phyloP scores from a whole-genome alignment of 345 rosid species.

The Rhodamnia argentea region DNA sequence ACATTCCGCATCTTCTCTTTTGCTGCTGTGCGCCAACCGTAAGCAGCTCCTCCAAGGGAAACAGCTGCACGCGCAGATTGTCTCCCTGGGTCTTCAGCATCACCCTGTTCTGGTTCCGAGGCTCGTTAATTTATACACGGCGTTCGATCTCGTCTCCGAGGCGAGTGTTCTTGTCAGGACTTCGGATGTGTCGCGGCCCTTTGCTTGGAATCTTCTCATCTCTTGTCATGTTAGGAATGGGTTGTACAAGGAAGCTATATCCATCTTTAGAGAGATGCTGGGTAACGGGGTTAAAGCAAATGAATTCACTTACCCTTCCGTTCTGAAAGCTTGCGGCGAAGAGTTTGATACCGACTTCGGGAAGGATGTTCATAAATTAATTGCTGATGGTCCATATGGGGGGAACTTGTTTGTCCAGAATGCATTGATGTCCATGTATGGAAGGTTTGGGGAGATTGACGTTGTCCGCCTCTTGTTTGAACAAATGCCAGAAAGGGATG shows the following conservation, averaged over 20 bases:
- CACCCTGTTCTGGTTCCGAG: constrained; percentile 47
- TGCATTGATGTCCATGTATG: constrained; percentile 73
- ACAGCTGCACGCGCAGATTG: constrained; percentile 43
- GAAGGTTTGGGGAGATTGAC: constrained; percentile 39
- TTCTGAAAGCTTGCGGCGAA: constrained; percentile 74
- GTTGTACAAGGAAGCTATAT: constrained; percentile 29
- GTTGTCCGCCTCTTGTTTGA: constrained; percentile 43
- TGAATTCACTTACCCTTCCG: constrained; percentile 70
- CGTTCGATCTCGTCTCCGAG: constrained; percentile 25
- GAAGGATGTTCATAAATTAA: constrained; percentile 40
- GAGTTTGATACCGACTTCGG: constrained; percentile 40
- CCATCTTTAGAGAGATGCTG: constrained; percentile 42
- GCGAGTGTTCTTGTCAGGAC: constrained; percentile 26
- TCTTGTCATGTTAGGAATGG: constrained; percentile 35
- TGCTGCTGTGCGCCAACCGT: constrained; percentile 28
- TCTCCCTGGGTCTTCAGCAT: constrained; percentile 41
- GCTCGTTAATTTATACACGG: constrained; percentile 50
- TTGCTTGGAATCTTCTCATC: constrained; percentile 73
- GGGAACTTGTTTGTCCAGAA: constrained; percentile 58
- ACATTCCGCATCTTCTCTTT: constrained; percentile 29
- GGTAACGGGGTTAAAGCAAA: constrained; percentile 46
- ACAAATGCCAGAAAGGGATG: constrained; percentile 53
- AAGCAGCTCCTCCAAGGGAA: constrained; percentile 28
- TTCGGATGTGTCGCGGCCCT: constrained; percentile 28
- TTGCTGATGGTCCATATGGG: constrained; percentile 23